Base-by-base conservation (phyloP, 208 protist species). In the Crithidia brevicula region DNA sequence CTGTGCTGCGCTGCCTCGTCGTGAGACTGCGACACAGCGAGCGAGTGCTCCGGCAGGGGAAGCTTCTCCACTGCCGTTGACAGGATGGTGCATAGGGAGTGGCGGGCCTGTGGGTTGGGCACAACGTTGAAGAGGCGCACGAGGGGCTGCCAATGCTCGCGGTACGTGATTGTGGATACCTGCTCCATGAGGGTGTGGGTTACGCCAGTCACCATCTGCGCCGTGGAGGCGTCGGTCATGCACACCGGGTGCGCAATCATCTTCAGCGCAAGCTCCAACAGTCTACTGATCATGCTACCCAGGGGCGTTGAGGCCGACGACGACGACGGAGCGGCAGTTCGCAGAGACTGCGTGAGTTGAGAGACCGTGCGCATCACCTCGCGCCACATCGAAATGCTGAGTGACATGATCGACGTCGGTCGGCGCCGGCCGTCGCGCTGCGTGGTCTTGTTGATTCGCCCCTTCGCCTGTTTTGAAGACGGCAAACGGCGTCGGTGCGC, bases 351-450 rank as follows among this genome's bases (percentile, higher is more conserved):
- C 18, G 83, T 60, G 52, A 95, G 77, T 27, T 86, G 64, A 4
- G 87, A 80, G 38, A 94, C 83, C 6, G 89, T 93, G 28, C 79
- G 86, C 53, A 97, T 93, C 59, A 97, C 65, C 61, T 94, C 89
- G 51, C 85, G 82, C 92, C 92, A 97, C 81, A 91, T 93, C n/a
- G 80, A 59, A 23, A 93, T 63, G 40, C 63, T 82, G 60, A 97
- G 89, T 33, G 78, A 78, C 82, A 93, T 89, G 33, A 92, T 77
- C 0, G 79, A 77, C 46, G 68, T 70, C 15, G 58, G 61, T 20
- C 54, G 59, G 28, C 47, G 30, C 22, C 49, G 47, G 28, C 59
- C 33, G 31, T 54, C 59, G 25, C 43, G 57, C 61, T 57, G 38
- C 16, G 20, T 43, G 9, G 28, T n/a, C 7, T 11, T n/a, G 40